phyloP scores from a whole-genome alignment of 345 rosid species.

The Acer yangbiense region DNA sequence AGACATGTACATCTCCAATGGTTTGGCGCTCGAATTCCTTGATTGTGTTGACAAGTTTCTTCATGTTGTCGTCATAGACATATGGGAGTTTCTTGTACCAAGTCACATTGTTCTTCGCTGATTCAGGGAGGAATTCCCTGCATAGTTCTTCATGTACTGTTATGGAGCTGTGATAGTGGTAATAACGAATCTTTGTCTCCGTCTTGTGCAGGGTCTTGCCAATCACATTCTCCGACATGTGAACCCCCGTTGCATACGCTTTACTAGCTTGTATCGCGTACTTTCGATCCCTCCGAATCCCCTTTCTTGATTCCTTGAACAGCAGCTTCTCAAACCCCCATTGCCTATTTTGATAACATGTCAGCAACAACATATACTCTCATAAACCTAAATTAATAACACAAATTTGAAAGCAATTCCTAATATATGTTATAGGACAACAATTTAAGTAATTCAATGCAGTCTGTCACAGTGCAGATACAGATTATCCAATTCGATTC shows the following conservation, averaged over 20 bases:
- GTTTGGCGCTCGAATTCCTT: conserved; percentile 63
- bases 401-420: not conserved
- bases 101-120: conserved; percentile 53
- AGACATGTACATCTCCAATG: conserved; percentile 31
- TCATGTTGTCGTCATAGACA: conserved; percentile 73
- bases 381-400: not conserved
- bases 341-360: conserved; percentile 45
- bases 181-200: conserved; percentile 71
- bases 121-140: conserved; percentile 52
- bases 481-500: not conserved
- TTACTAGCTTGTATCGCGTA: conserved; percentile 89
- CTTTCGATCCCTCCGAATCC: conserved; percentile 80
- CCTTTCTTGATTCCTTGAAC: conserved; percentile 63
- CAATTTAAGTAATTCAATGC: not conserved
- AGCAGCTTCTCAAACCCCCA: conserved; percentile 94
- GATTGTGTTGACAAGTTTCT: conserved; percentile 55
- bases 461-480: not conserved
- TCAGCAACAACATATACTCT: not conserved
- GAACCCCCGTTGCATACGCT: conserved; percentile 82
- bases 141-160: conserved; percentile 64
- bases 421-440: not conserved
- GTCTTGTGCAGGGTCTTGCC: conserved; percentile 83
- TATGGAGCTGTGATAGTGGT: conserved; percentile 79
- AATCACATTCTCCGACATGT: conserved; percentile 86
- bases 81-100: conserved; percentile 61